phyloP scores from a whole-genome alignment of 75 land plant genomes.

The Picea sitchensis region DNA sequence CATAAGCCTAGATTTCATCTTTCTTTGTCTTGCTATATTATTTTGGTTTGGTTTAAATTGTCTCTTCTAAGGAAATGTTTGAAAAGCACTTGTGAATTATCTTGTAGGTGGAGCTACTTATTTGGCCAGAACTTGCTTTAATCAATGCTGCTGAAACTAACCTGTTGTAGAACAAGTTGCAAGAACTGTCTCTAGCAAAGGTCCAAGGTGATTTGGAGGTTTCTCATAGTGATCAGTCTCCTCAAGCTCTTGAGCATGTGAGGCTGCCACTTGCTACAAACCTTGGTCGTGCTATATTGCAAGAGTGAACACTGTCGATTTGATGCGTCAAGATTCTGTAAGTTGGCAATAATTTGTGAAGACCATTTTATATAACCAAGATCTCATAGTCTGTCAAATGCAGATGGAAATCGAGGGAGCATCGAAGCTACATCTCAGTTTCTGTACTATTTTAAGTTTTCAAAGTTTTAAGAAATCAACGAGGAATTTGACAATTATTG shows the following conservation, averaged over 20 bases:
- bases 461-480: too few relatives aligned
- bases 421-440: too few relatives aligned
- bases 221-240: conserved; percentile 25
- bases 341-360: not conserved
- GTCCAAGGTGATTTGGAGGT: conserved; percentile 58
- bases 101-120: conserved; percentile 75
- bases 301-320: conserved; percentile 22
- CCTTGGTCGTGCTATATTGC: conserved; percentile 86
- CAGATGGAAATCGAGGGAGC: too few relatives aligned
- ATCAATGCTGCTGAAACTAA: conserved; percentile 69
- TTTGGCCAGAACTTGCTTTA: conserved; percentile 67
- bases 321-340: not conserved
- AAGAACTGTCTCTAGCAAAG: conserved; percentile 76
- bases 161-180: conserved; percentile 67
- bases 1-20: conserved; percentile 28
- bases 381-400: too few relatives aligned
- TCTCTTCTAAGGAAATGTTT: too few relatives aligned
- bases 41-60: not conserved
- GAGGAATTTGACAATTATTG: too few relatives aligned
- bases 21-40: not conserved
- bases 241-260: conserved; percentile 55
- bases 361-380: too few relatives aligned
- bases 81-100: not conserved
- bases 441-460: too few relatives aligned
- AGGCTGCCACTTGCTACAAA: conserved; percentile 85